Conservation (phyloP, 2,329 filamentous ascomycete genomes). For the Celoporthe dispersa region DNA sequence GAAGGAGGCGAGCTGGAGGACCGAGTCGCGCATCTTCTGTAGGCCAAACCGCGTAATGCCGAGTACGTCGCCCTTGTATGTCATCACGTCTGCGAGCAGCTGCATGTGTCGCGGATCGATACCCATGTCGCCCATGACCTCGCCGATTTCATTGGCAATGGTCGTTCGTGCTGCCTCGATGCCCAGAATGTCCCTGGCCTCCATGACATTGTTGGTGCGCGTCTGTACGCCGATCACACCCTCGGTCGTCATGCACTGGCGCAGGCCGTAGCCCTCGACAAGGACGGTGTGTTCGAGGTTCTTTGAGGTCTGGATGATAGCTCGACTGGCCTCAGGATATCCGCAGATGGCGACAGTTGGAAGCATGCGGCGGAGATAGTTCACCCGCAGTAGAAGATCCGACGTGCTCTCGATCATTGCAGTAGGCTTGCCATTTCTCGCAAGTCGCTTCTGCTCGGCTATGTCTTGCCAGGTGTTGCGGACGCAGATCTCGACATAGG, state of each 20-base stretch:
- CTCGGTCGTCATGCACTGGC: constrained; percentile 88
- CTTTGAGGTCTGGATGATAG: constrained; percentile 84
- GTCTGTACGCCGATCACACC: constrained; percentile 81
- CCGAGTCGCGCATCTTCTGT: constrained; percentile 93
- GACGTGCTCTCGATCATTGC: constrained; percentile 53
- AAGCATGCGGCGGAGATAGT: constrained; percentile 80
- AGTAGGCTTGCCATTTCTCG: constrained; percentile 49
- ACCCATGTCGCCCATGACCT: constrained; percentile 91
- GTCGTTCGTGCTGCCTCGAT: constrained; percentile 92
- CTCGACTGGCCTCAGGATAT: constrained; percentile 82
- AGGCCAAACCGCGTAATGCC: constrained; percentile 96
- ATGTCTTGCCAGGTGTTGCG: constrained; percentile 56
- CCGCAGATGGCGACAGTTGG: constrained; percentile 87
- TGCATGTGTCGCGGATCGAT: constrained; percentile 99
- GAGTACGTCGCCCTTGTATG: constrained; percentile 94
- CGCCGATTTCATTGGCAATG: constrained; percentile 85
- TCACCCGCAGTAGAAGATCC: constrained; percentile 77
- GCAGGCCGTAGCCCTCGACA: constrained; percentile 93
- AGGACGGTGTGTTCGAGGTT: constrained; percentile 72
- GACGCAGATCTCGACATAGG: constrained; percentile 75
- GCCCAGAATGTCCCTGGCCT: constrained; percentile 83
- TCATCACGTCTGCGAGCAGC: constrained; percentile 96
- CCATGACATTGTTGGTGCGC: constrained; percentile 86
- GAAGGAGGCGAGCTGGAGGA: constrained; percentile 92
- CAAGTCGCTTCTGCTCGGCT: constrained; percentile 51